Evolutionary conservation across 192 early-diverging fungal species (phyloP).

Genomic region (Paraglomus occultum): DNA sequence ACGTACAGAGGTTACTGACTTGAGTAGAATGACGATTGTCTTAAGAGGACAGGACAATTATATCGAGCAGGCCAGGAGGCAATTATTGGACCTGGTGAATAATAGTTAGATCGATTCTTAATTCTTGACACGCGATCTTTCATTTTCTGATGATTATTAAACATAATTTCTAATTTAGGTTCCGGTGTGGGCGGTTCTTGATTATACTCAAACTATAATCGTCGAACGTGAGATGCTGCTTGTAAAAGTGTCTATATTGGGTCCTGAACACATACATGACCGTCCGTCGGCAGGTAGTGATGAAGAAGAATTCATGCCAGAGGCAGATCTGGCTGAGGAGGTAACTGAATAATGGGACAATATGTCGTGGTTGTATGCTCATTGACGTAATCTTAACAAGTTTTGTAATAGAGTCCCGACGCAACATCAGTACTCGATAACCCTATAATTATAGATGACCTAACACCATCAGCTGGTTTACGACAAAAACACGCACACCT

Average conservation of each 20-base stretch:
- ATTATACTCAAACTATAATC: slow-evolving; percentile 86
- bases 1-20: slow-evolving; percentile 90
- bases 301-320: slow-evolving; percentile 37
- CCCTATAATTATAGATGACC: slow-evolving; percentile 12
- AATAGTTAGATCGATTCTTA: neutral
- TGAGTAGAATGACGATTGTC: slow-evolving; percentile 96
- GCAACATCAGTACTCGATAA: slow-evolving; percentile 1
- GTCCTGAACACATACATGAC: slow-evolving; percentile 60
- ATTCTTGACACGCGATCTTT: neutral
- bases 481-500: slow-evolving; percentile 63
- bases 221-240: slow-evolving; percentile 93
- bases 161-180: slow-evolving; percentile 41
- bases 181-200: slow-evolving; percentile 96
- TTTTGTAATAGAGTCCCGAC: slow-evolving; percentile 16
- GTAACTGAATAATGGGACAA: neutral
- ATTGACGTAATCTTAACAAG: slow-evolving; percentile 33
- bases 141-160: neutral
- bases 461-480: slow-evolving; percentile 46
- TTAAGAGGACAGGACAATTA: slow-evolving; percentile 76
- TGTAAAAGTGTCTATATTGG: slow-evolving; percentile 87
- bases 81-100: slow-evolving; percentile 92
- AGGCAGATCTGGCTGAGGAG: slow-evolving; percentile 16
- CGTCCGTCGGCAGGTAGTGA: slow-evolving; percentile 42
- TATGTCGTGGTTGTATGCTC: slow-evolving; percentile 23
- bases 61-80: slow-evolving; percentile 91